phyloP scores from a whole-genome alignment of 306 rosid genomes.

The Quercus glauca region DNA sequence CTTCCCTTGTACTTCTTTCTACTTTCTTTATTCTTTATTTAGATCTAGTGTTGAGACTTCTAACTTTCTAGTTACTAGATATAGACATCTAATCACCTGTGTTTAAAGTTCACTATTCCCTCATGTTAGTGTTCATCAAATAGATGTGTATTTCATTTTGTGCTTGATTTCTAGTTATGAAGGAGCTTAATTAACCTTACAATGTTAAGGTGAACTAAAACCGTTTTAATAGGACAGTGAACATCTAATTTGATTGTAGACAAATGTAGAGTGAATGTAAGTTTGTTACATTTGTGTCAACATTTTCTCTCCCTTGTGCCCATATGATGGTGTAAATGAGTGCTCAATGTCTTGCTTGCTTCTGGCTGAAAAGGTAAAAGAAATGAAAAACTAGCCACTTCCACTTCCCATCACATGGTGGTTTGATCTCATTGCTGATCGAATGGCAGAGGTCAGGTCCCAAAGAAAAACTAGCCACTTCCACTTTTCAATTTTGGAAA shows the following conservation, averaged over 20 bases:
- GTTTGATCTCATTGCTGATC: too few species aligned
- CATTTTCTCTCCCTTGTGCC: too few species aligned
- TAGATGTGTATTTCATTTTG: slow-evolving; percentile 40
- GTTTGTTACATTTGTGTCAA: too few species aligned
- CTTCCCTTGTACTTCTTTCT: slow-evolving; percentile 23
- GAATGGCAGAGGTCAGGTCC: too few species aligned
- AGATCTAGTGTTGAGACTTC: slow-evolving; percentile 36
- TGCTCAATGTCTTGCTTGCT: too few species aligned
- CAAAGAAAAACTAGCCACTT: too few species aligned
- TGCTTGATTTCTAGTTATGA: slow-evolving; percentile 20
- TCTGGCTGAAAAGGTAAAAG: too few species aligned
- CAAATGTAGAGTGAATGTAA: too few species aligned
- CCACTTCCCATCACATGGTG: too few species aligned
- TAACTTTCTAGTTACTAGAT: slow-evolving; percentile 9
- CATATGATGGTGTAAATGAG: too few species aligned
- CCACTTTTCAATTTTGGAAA: too few species aligned
- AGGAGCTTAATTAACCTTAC: not conserved
- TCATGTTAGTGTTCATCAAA: slow-evolving; percentile 2
- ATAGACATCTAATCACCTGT: not conserved
- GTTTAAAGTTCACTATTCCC: slow-evolving; percentile 6
- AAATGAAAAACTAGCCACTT: too few species aligned
- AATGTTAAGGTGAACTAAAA: not conserved
- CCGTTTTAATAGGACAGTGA: not conserved
- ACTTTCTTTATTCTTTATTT: slow-evolving; percentile 20
- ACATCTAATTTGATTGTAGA: not conserved